These are phyloP conservation scores for Phascolomyces articulosus DNA, from an alignment of 371 early-diverging fungal species.

Conservation along the genomic window DNA sequence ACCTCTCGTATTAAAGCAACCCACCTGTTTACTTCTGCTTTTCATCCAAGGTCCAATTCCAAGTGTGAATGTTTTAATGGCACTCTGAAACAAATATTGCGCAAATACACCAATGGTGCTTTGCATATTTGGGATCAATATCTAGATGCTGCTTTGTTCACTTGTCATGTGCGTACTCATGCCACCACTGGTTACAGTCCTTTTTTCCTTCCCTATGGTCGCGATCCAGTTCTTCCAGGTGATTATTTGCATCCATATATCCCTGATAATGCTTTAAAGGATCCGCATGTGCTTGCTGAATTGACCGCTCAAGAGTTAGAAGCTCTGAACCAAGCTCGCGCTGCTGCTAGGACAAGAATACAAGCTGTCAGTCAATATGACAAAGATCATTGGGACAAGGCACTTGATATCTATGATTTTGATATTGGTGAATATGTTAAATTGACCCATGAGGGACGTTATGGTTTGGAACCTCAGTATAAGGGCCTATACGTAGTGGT, in stretches of 20 bases:
- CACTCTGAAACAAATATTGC: constrained; percentile 16
- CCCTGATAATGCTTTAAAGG: background rate
- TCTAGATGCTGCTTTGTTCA: constrained; percentile 13
- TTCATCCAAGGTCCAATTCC: constrained; percentile 24
- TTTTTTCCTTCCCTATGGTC: constrained; percentile 18
- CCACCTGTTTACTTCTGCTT: constrained; percentile 26
- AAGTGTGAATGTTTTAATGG: constrained; percentile 25
- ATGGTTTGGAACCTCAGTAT: constrained; percentile 12
- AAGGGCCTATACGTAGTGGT: constrained; percentile 11
- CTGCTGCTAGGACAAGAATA: background rate
- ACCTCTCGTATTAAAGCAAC: background rate
- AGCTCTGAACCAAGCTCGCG: background rate
- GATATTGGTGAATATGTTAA: constrained; percentile 16
- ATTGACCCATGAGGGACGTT: constrained; percentile 1
- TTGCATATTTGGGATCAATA: constrained; percentile 14
- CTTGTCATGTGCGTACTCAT: constrained; percentile 15
- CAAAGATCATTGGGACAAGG: constrained; percentile 24
- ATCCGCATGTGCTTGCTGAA: background rate
- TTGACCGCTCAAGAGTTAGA: background rate
- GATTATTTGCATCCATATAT: constrained; percentile 11
- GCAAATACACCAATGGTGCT: constrained; percentile 12
- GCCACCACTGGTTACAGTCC: constrained; percentile 12
- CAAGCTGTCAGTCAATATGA: constrained; percentile 14
- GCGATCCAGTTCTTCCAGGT: constrained; percentile 16
- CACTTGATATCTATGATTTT: constrained; percentile 3